These are phyloP conservation scores for Scopulariopsis brevicaulis DNA, from an alignment of 2,329 filamentous ascomycete species.

Conservation along the genomic window DNA sequence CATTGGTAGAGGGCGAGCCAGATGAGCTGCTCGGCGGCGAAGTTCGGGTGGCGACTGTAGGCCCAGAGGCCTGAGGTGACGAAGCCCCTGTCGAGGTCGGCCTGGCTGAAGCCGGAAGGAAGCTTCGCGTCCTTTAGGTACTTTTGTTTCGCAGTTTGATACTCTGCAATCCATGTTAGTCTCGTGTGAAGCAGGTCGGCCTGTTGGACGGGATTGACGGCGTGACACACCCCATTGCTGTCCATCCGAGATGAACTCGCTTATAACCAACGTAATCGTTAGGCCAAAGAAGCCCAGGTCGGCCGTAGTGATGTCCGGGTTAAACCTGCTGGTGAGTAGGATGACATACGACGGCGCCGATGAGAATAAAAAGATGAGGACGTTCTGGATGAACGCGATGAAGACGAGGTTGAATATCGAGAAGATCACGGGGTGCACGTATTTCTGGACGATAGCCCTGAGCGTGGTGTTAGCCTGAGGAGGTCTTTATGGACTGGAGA, in stretches of 20 bases:
- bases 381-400: slow-evolving; percentile 72
- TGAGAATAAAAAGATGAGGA: slow-evolving; percentile 70
- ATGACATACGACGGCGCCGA: slow-evolving; percentile 72
- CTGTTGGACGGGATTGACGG: neutral
- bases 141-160: slow-evolving; percentile 66
- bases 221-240: slow-evolving; percentile 67
- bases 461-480: slow-evolving; percentile 4
- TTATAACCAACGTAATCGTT: slow-evolving; percentile 38
- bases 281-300: slow-evolving; percentile 37
- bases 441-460: slow-evolving; percentile 59
- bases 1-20: slow-evolving; percentile 87
- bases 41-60: slow-evolving; percentile 88
- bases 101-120: slow-evolving; percentile 50
- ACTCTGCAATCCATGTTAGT: slow-evolving; percentile 36
- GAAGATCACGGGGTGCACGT: slow-evolving; percentile 55
- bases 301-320: slow-evolving; percentile 29
- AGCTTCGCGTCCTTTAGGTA: slow-evolving; percentile 67
- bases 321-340: slow-evolving; percentile 57
- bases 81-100: slow-evolving; percentile 85
- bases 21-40: slow-evolving; percentile 79
- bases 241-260: slow-evolving; percentile 77
- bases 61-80: slow-evolving; percentile 75
- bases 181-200: neutral
- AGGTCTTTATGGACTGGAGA: neutral
- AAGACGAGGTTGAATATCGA: slow-evolving; percentile 83